Conservation (phyloP, 768 basidiomycete species). For the Rubroboletus satanas region DNA sequence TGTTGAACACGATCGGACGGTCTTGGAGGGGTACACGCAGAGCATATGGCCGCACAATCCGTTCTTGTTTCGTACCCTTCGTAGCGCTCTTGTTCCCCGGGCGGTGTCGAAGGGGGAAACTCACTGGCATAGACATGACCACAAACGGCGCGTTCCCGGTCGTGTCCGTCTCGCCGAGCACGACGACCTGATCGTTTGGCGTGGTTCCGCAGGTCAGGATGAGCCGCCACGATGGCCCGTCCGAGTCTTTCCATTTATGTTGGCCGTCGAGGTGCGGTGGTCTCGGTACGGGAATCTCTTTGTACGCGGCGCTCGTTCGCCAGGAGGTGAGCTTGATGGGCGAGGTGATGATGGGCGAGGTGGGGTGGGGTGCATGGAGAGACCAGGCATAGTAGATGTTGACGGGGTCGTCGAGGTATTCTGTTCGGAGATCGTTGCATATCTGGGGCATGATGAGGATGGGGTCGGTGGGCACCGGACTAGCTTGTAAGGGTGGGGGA, state of each 20-base stretch:
- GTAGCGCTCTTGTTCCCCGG: conserved; percentile 3
- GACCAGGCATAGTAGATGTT: conserved; percentile 75
- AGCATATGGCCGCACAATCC: conserved; percentile 41
- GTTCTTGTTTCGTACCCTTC: conserved; percentile 56
- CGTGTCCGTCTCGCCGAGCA: conserved; percentile 39
- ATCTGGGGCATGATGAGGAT: conserved; percentile 79
- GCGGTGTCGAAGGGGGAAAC: conserved; percentile 32
- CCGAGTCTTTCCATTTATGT: conserved; percentile 25
- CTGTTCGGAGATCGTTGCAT: conserved; percentile 87
- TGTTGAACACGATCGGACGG: conserved; percentile 34
- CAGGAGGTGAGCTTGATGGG: conserved; percentile 72
- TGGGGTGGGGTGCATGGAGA: conserved; percentile 21
- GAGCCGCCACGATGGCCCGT: conserved; percentile 57
- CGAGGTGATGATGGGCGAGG: conserved; percentile 33
- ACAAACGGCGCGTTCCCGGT: conserved; percentile 48
- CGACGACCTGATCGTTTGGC: conserved; percentile 32
- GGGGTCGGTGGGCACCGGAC: conserved; percentile 32
- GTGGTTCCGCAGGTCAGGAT: conserved; percentile 45
- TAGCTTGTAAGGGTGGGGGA: conserved; percentile 63
- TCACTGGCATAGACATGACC: conserved; percentile 67
- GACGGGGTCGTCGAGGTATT: conserved; percentile 48
- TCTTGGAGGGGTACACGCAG: conserved; percentile 2
- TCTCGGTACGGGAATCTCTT: conserved; percentile 62
- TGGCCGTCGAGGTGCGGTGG: conserved; percentile 41
- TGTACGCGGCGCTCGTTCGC: conserved; percentile 66